Percentiles rank a stretch among this genome's conserved stretches.
phyloP scores from a whole-genome alignment of 140 eudicot species.

The Stevia rebaudiana region DNA sequence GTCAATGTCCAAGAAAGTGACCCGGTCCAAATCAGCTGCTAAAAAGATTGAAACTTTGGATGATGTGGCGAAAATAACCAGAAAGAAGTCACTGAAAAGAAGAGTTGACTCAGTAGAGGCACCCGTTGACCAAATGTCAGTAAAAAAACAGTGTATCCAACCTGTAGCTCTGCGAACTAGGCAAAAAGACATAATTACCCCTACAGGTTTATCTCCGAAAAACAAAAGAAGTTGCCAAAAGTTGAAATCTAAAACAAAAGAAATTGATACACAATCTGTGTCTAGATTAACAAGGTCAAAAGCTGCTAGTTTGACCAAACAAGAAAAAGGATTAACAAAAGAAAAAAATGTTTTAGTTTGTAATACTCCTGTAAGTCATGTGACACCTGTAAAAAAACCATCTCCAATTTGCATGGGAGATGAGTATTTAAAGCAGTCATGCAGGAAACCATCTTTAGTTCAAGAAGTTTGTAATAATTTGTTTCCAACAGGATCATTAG shows the following conservation, averaged over 20 bases:
- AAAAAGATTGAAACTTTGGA: conserved; percentile 15
- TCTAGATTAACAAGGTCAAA: conserved; percentile 38
- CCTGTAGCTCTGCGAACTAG: conserved; percentile 53
- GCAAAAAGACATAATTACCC: conserved; percentile 24
- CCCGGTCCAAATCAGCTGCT: conserved; percentile 27
- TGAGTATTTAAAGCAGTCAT: conserved; percentile 62
- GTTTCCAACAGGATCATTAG: conserved; percentile 21
- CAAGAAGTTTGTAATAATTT: conserved; percentile 44
- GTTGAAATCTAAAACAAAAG: conserved; percentile 13
- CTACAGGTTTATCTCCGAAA: conserved; percentile 22
- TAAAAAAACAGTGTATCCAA: conserved; percentile 27
- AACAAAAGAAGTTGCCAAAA: conserved; percentile 28
- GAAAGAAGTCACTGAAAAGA: conserved; percentile 24
- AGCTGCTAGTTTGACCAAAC: conserved; percentile 16
- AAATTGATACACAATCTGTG: conserved; percentile 15
- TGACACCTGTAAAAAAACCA: conserved; percentile 41
- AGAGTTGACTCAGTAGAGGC: conserved; percentile 19
- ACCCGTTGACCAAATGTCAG: conserved; percentile 24
- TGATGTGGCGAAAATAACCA: conserved; percentile 15
- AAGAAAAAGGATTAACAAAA: conserved; percentile 26
- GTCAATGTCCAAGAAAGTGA: conserved; percentile 31
- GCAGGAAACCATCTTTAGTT: conserved; percentile 44
- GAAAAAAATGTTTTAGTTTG: conserved; percentile 28
- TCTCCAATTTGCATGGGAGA: conserved; percentile 88
- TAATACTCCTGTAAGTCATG: conserved; percentile 41